These are phyloP conservation scores for Pseudogymnoascus verrucosus DNA, from an alignment of 2,329 filamentous ascomycete species.

Conservation along the genomic window DNA sequence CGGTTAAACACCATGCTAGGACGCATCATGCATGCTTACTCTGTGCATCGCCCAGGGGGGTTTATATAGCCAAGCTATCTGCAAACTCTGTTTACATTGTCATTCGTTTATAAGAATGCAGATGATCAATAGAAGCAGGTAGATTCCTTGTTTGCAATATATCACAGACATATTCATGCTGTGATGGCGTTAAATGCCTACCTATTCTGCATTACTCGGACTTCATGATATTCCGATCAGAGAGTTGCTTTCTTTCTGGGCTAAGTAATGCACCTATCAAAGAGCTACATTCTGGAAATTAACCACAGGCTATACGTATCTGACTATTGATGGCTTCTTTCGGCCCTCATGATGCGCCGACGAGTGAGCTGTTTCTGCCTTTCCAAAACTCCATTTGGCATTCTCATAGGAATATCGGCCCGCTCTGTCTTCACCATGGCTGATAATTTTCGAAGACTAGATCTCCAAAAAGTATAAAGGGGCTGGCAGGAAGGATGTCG, in stretches of 20 bases:
- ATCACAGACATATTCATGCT: neutral
- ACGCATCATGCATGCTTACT: neutral
- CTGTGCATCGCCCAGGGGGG: neutral
- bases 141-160: neutral
- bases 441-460: neutral
- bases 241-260: neutral
- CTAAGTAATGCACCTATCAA: neutral
- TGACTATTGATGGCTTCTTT: neutral
- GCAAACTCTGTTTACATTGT: neutral
- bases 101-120: neutral
- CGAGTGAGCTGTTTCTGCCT: neutral
- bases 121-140: neutral
- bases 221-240: neutral
- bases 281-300: neutral
- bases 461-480: neutral
- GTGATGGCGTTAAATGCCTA: neutral
- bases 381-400: neutral
- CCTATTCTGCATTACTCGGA: neutral
- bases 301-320: neutral
- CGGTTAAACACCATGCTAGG: neutral
- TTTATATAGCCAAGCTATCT: neutral
- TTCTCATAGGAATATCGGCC: constrained; percentile 3
- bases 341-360: neutral
- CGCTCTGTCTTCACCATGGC: neutral
- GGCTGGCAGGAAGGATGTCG: neutral